phyloP scores from a whole-genome alignment of 352 stramenopile species.

The Phytopythium litorale region DNA sequence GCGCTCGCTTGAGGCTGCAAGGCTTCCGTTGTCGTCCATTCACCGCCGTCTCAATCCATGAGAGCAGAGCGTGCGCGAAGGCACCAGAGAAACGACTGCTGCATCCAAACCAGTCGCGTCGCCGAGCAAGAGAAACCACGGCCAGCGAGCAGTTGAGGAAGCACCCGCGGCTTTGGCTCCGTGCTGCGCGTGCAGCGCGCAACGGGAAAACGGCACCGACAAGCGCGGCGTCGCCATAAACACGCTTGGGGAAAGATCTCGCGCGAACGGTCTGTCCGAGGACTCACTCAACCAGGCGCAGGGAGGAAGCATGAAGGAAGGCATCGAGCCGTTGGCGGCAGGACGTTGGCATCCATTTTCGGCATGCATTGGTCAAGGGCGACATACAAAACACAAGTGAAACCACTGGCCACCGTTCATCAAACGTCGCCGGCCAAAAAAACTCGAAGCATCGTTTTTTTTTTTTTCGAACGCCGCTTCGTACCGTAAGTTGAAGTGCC shows the following conservation, averaged over 20 bases:
- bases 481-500: slow-evolving; percentile 2
- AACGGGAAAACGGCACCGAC: neutral
- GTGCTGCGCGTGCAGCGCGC: neutral
- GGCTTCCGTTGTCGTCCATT: neutral
- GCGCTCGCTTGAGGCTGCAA: too few relatives aligned
- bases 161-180: neutral
- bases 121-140: neutral
- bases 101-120: neutral
- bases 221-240: neutral
- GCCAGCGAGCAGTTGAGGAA: neutral
- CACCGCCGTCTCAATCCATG: too few relatives aligned
- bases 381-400: neutral
- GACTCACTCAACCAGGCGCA: too few relatives aligned
- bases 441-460: neutral
- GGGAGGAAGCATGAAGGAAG: too few relatives aligned
- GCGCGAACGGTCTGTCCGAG: neutral
- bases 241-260: neutral
- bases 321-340: too few relatives aligned
- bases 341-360: neutral
- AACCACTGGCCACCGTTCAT: neutral
- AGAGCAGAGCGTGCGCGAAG: too few relatives aligned
- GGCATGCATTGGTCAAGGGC: neutral
- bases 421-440: neutral
- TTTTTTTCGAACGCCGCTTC: neutral
- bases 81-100: neutral